phyloP scores from a whole-genome alignment of 805 yeast genomes.

The Hemisphaericaspora nanyangensis region DNA sequence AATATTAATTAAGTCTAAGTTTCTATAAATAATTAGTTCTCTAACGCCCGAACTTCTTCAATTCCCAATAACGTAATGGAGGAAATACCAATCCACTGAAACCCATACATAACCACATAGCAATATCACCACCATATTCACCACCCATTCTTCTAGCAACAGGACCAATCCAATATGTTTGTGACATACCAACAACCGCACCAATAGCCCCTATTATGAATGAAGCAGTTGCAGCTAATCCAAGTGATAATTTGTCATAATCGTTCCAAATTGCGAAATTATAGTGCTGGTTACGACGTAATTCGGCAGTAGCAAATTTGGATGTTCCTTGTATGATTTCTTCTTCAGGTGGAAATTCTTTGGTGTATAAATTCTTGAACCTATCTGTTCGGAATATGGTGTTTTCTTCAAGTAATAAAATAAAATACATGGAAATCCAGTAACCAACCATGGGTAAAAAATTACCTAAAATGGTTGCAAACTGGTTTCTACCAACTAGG shows the following conservation, averaged over 20 bases:
- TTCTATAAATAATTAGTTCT: neutral
- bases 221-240: constrained; percentile 65
- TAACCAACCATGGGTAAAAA: constrained; percentile 90
- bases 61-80: constrained; percentile 58
- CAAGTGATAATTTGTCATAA: constrained; percentile 54
- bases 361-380: constrained; percentile 27
- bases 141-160: constrained; percentile 61
- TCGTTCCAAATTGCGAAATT: constrained; percentile 78
- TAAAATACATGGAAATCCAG: constrained; percentile 81
- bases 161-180: constrained; percentile 79
- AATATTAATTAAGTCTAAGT: neutral
- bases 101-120: constrained; percentile 75
- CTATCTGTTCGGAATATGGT: constrained; percentile 56
- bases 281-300: constrained; percentile 42
- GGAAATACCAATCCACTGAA: constrained; percentile 67
- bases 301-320: constrained; percentile 38
- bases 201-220: constrained; percentile 74
- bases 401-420: constrained; percentile 70
- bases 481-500: constrained; percentile 69
- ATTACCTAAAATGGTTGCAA: constrained; percentile 69
- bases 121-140: constrained; percentile 72
- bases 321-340: neutral
- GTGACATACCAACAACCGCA: constrained; percentile 85
- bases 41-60: constrained; percentile 41
- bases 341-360: constrained; percentile 19